These are phyloP conservation scores for Metarhizium humberi DNA, from an alignment of 2,329 filamentous ascomycete species.

Conservation along the genomic window DNA sequence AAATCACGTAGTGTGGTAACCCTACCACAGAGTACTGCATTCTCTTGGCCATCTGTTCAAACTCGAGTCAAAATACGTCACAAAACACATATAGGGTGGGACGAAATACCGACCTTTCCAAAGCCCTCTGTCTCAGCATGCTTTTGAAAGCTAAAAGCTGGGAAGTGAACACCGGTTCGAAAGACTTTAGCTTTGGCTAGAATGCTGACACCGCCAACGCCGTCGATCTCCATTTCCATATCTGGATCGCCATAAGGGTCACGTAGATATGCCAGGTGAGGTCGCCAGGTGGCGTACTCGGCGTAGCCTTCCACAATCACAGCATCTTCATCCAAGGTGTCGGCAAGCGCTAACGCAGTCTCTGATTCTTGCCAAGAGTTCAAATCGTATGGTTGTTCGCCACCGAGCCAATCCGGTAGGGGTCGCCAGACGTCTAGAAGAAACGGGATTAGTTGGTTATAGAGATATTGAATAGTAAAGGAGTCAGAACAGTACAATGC, in stretches of 20 bases:
- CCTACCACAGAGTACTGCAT: slow-evolving; percentile 96
- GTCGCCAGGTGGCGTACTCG: slow-evolving; percentile 96
- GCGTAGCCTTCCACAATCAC: slow-evolving; percentile 99
- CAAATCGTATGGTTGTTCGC: slow-evolving; percentile 94
- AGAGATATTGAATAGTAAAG: not conserved
- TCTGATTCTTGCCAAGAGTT: slow-evolving; percentile 99
- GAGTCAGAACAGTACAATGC: not conserved
- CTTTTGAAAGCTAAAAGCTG: slow-evolving; percentile 96
- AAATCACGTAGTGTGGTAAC: slow-evolving; percentile 94
- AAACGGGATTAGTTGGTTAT: slow-evolving; percentile 9
- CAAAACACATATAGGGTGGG: not conserved
- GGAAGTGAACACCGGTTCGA: slow-evolving; percentile 90
- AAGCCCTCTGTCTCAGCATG: slow-evolving; percentile 98
- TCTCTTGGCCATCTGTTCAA: slow-evolving; percentile 77
- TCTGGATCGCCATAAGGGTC: slow-evolving; percentile 97
- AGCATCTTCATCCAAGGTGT: slow-evolving; percentile 93
- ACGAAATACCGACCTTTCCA: slow-evolving; percentile 63
- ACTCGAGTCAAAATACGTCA: not conserved
- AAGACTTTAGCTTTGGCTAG: slow-evolving; percentile 94
- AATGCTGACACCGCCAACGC: slow-evolving; percentile 95
- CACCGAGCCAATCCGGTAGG: slow-evolving; percentile 96
- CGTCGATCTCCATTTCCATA: slow-evolving; percentile 99
- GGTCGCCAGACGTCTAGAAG: slow-evolving; percentile 85
- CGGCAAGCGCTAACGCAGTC: slow-evolving; percentile 84
- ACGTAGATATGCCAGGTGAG: slow-evolving; percentile 90